Conservation (phyloP, 1,139 yeast species). For the Diutina neorugosa region DNA sequence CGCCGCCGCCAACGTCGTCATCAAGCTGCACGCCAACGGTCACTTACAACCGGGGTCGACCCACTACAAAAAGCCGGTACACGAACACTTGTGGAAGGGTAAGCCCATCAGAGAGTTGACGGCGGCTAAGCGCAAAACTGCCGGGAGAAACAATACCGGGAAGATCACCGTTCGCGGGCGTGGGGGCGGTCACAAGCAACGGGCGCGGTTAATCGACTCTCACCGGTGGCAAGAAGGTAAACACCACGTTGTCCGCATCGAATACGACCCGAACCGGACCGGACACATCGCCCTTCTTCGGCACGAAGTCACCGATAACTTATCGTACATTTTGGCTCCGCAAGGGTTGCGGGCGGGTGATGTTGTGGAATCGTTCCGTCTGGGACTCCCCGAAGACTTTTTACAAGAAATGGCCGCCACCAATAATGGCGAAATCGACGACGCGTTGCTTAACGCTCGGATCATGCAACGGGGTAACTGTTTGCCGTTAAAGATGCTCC, state of each 20-base stretch:
- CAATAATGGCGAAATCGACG: constrained; percentile 75
- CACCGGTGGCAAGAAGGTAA: constrained; percentile 55
- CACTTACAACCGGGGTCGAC: constrained; percentile 75
- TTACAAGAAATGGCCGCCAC: constrained; percentile 51
- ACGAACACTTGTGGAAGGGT: constrained; percentile 80
- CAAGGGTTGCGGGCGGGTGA: constrained; percentile 93
- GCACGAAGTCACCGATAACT: constrained; percentile 47
- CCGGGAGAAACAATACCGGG: constrained; percentile 90
- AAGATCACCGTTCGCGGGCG: constrained; percentile 84
- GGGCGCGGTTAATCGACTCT: constrained; percentile 76
- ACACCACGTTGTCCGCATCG: constrained; percentile 77
- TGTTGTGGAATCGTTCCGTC: constrained; percentile 75
- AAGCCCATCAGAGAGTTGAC: constrained; percentile 72
- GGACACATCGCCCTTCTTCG: constrained; percentile 84
- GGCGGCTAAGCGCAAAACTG: constrained; percentile 53
- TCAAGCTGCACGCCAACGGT: constrained; percentile 65
- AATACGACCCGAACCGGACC: constrained; percentile 91
- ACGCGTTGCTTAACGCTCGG: constrained; percentile 78
- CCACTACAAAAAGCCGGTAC: constrained; percentile 81
- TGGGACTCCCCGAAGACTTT: constrained; percentile 74
- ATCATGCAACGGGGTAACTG: constrained; percentile 93
- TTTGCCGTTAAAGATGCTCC: constrained; percentile 82
- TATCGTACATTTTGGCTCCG: constrained; percentile 78
- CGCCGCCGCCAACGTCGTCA: constrained; percentile 54
- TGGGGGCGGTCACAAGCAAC: constrained; percentile 93